phyloP scores from a whole-genome alignment of 257 asterid genomes.

The Fraxinus americana region DNA sequence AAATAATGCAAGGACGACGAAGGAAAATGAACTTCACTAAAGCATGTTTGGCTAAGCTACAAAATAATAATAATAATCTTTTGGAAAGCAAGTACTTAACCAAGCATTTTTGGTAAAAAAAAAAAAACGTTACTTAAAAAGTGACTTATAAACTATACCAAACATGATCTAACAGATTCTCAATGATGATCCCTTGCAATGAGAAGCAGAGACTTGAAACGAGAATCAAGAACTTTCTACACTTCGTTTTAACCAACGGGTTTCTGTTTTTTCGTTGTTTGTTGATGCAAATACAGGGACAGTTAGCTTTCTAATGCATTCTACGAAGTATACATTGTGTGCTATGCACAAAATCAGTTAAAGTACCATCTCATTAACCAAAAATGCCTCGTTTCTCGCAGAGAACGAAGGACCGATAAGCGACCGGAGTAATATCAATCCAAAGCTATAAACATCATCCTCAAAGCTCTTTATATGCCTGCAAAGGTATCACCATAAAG shows the following conservation, averaged over 20 bases:
- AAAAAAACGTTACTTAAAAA: too few species aligned
- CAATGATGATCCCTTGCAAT: background rate
- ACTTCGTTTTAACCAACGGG: background rate
- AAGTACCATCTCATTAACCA: slow-evolving; percentile 66
- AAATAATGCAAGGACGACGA: background rate
- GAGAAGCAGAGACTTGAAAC: background rate
- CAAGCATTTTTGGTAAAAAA: background rate
- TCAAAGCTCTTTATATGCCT: slow-evolving; percentile 60
- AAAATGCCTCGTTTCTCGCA: slow-evolving; percentile 55
- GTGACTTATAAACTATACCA: background rate
- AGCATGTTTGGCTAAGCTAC: background rate
- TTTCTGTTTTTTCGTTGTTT: too few species aligned
- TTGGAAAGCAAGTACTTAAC: background rate
- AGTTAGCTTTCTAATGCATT: background rate
- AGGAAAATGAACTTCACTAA: background rate
- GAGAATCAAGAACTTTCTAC: background rate
- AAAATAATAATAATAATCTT: background rate
- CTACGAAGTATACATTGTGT: background rate
- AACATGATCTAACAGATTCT: background rate
- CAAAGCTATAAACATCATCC: slow-evolving; percentile 74
- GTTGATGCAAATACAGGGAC: background rate
- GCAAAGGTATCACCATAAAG: slow-evolving; percentile 26
- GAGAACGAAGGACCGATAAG: slow-evolving; percentile 48
- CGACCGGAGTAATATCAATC: slow-evolving; percentile 59
- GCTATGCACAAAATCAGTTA: background rate